A percentile compares a stretch with the other conserved stretches of the same genome.
Evolutionary conservation across 73 alveolate species (phyloP).

Genomic region (Stentor roeselii): DNA sequence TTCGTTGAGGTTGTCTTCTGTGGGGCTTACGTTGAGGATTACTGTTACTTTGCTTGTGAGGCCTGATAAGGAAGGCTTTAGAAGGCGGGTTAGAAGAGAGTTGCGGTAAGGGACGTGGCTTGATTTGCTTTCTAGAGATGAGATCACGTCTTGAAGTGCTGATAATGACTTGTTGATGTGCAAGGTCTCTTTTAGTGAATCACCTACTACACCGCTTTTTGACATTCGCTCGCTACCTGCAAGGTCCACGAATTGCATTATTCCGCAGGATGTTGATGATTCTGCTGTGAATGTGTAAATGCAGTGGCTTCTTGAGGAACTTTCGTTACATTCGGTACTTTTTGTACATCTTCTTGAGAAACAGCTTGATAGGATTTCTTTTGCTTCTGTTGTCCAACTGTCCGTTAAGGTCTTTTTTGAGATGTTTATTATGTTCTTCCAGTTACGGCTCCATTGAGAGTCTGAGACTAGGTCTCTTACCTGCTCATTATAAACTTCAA

Average conservation of each 20-base stretch:
- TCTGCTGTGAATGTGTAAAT: constrained; percentile 25
- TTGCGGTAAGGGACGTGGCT: constrained; percentile 66
- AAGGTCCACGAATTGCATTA: constrained; percentile 59
- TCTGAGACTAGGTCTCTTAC: neutral
- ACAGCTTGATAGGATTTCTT: neutral
- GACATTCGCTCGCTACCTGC: constrained; percentile 92
- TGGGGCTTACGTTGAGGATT: neutral
- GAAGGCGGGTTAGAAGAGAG: constrained; percentile 57
- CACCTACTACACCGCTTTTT: constrained; percentile 60
- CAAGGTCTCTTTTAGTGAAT: constrained; percentile 62
- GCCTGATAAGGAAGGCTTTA: constrained; percentile 12
- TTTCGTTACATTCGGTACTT: constrained; percentile 79
- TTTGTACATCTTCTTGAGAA: constrained; percentile 74
- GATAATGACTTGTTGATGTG: constrained; percentile 54
- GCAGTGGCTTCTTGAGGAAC: constrained; percentile 85
- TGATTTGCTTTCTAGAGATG: constrained; percentile 50
- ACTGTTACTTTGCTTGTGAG: neutral
- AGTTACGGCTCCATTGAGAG: neutral
- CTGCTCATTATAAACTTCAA: constrained; percentile 28
- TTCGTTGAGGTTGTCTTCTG: neutral
- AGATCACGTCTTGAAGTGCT: constrained; percentile 54
- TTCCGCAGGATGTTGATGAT: neutral
- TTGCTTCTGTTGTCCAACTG: neutral
- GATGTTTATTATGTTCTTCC: neutral
- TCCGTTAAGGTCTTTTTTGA: neutral